Base-by-base conservation (phyloP, 2,329 filamentous ascomycete species). In the Thielaviopsis cerberus region DNA sequence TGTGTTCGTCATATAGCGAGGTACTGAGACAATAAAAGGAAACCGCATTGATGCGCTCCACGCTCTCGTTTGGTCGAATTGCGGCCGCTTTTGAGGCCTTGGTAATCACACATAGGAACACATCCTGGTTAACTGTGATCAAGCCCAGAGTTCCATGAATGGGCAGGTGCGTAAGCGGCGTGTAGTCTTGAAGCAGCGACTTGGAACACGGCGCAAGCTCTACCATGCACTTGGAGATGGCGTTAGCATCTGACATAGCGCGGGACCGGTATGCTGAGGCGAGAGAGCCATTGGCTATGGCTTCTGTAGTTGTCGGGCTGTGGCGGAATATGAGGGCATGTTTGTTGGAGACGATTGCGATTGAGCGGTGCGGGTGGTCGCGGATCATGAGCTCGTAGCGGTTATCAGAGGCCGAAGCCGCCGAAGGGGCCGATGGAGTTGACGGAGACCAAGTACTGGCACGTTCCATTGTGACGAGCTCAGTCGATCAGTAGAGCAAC, bases 11-110 rank as follows among this genome's bases (percentile, higher is more conserved):
- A 70, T 94, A 96, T 63, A 88, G 82, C 48, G 84, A 76, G 65
- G 84, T 86, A 69, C 88, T 97, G 61, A 98, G 73, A 67, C 92
- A 97, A 72, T 94, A 88, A 69, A 97, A 97, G 63, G 92, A 87
- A 60, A 96, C 91, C 22, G 79, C 82, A 61, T 83, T 78, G 65
- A 97, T 97, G 69, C 83, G 83, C 71, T 92, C 86, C 24, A 96
- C 84, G 3, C 85, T 91, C 74, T 97, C 91, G 53, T 88, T 88
- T 0, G 89, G 89, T 53, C 89, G 78, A 53, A 96, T 78, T 1
- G 81, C 88, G 17, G 90, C 91, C 5, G 90, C 88, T 62, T 83
- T 81, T 22, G 80, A 78, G 41, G 88, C 85, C 52, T 82, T 81
- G 26, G 86, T 94, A 57, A 97, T 86, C 59, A 96, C 85, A 61